Base-by-base conservation (phyloP, 2,329 filamentous ascomycete species). In the Epichloe scottii region DNA sequence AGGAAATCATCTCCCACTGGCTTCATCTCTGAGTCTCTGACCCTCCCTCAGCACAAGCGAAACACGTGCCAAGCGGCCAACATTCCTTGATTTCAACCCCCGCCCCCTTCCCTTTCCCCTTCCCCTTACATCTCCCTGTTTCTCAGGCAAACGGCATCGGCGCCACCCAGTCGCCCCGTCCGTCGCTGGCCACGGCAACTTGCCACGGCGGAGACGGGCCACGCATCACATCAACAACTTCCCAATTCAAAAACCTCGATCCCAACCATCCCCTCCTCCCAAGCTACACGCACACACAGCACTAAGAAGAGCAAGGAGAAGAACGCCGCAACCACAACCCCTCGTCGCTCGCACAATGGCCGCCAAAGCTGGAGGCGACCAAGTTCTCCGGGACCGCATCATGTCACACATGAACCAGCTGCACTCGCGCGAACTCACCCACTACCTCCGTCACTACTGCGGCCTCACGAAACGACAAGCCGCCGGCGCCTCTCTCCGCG, bases 341-440 rank as follows among this genome's bases (percentile, higher is more conserved):
- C 19, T 34, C 3, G 21, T 23, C 26, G 7, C 11, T 35, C 14
- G 21, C 21, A 5, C 23, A 15, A 64, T 63, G 62, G 39, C 54
- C 15, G 41, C 50, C 35, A 34, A 30, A 34, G 3, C 42, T 33
- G 57, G 58, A 17, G 47, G 58, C n/a, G 63, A 66, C 21, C 59
- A 59, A 46, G 60, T 59, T 37, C 58, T 62, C 52, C 66, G 63
- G 45, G 57, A 58, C 39, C 66, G 68, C 58, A 71, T 72, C 65
- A 78, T 91, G 62, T 74, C 74, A 35, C 90, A 96, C 72, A 93
- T 96, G 87, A 95, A 96, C 70, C 72, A 73, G 42, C 85, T 91
- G 66, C 91, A 95, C 69, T 71, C 76, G 48, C 76, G 80, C 58
- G 87, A 88, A 52, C 80, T 95, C 47, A 71, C 78, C 52, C 77